These are phyloP conservation scores for Actinomortierella ambigua DNA, from an alignment of 371 early-diverging fungal genomes.

Conservation along the genomic window DNA sequence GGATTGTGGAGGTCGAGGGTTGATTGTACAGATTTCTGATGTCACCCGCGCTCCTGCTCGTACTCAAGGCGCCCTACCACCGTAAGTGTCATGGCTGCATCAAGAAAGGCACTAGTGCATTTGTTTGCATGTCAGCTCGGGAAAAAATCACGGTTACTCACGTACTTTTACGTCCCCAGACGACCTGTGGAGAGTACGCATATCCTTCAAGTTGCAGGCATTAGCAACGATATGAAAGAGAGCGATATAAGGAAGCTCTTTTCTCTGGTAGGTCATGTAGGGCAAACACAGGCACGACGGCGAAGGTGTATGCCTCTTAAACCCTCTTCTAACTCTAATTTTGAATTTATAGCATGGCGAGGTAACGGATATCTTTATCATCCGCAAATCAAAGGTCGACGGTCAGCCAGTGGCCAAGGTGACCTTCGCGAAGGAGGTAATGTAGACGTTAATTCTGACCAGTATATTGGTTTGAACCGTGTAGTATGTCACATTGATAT, in stretches of 20 bases:
- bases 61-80: conserved; percentile 17
- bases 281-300: too few relatives aligned
- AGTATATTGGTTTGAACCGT: not conserved
- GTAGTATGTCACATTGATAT: not conserved
- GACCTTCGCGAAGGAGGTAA: conserved; percentile 33
- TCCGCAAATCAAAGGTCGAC: not conserved
- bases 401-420: conserved; percentile 23
- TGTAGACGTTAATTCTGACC: not conserved
- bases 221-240: conserved; percentile 25
- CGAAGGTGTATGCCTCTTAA: not conserved
- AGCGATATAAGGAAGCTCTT: conserved; percentile 27
- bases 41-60: conserved; percentile 10
- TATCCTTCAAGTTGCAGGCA: conserved; percentile 16
- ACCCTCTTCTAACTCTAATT: not conserved
- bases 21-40: conserved; percentile 39
- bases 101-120: not conserved
- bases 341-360: conserved; percentile 15
- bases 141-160: not conserved
- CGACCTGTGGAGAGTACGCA: conserved; percentile 29
- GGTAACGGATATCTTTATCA: conserved; percentile 14
- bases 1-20: conserved; percentile 30
- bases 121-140: not conserved
- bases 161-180: conserved; percentile 2
- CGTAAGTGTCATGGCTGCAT: not conserved
- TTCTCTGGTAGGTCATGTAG: conserved; percentile 13